These are phyloP conservation scores for Blumeria graminis DNA, from an alignment of 2,329 filamentous ascomycete species.

Conservation along the genomic window DNA sequence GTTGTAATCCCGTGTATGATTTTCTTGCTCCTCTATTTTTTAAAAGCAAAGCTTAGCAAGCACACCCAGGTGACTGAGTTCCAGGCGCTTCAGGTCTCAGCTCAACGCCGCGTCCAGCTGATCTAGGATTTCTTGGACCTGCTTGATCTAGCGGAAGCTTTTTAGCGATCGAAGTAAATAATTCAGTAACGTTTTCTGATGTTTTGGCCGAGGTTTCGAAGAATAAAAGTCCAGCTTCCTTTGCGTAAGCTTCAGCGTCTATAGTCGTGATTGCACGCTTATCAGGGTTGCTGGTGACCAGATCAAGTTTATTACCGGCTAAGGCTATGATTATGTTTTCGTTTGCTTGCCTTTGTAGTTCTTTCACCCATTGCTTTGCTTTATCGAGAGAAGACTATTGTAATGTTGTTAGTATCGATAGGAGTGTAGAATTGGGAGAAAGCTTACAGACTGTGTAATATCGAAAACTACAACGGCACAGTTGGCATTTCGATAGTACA, in stretches of 20 bases:
- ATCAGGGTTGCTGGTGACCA: constrained; percentile 82
- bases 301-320: constrained; percentile 90
- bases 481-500: constrained; percentile 99
- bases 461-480: constrained; percentile 98
- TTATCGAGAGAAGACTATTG: constrained; percentile 81
- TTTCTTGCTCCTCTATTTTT: constrained; percentile 7
- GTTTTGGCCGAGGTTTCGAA: constrained; percentile 98
- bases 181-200: constrained; percentile 78
- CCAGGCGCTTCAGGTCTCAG: constrained; percentile 29
- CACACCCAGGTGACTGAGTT: constrained; percentile 35
- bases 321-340: constrained; percentile 99
- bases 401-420: constrained; percentile 3
- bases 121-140: constrained; percentile 64
- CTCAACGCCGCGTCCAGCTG: constrained; percentile 38
- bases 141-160: constrained; percentile 91
- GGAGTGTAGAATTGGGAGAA: neutral
- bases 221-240: constrained; percentile 81
- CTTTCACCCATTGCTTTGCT: constrained; percentile 98
- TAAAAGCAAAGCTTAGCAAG: constrained; percentile 25
- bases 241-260: constrained; percentile 86
- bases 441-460: constrained; percentile 80
- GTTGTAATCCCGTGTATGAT: constrained; percentile 2
- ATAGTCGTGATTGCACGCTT: constrained; percentile 77
- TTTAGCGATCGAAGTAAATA: constrained; percentile 95
- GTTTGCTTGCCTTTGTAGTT: constrained; percentile 94